Conservation (phyloP, 768 basidiomycete genomes). For the Boletus fagicola region DNA sequence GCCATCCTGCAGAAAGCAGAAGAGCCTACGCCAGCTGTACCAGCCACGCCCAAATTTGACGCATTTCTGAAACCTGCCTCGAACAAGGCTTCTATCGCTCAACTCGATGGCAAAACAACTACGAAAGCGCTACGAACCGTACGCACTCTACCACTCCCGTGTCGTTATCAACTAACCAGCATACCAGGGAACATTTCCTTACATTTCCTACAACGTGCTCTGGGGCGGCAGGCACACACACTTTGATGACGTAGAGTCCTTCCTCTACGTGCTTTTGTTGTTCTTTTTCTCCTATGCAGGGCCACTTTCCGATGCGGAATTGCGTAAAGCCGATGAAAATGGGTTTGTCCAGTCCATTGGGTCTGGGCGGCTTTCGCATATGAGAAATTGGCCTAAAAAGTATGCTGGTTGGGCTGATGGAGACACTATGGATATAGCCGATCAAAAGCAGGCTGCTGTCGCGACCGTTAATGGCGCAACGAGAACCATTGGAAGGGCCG, state of each 20-base stretch:
- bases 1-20: no score
- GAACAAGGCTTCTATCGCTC: neutral
- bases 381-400: neutral
- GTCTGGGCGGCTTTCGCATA: neutral
- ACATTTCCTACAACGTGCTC: constrained; percentile 3
- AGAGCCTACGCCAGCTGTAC: no score
- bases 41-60: neutral
- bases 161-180: neutral
- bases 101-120: neutral
- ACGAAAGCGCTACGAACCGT: neutral
- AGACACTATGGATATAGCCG: neutral
- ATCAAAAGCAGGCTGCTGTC: neutral
- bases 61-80: neutral
- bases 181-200: neutral
- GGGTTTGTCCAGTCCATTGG: constrained; percentile 4
- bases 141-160: neutral
- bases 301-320: neutral
- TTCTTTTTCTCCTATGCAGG: constrained; percentile 11
- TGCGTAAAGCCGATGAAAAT: neutral
- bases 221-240: constrained; percentile 1
- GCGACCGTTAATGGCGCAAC: neutral
- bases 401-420: constrained; percentile 1
- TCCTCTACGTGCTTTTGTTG: constrained; percentile 15
- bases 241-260: constrained; percentile 17
- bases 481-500: neutral